These are phyloP conservation scores for Pseudogymnoascus destructans DNA, from an alignment of 2,329 filamentous ascomycete species.

Conservation along the genomic window DNA sequence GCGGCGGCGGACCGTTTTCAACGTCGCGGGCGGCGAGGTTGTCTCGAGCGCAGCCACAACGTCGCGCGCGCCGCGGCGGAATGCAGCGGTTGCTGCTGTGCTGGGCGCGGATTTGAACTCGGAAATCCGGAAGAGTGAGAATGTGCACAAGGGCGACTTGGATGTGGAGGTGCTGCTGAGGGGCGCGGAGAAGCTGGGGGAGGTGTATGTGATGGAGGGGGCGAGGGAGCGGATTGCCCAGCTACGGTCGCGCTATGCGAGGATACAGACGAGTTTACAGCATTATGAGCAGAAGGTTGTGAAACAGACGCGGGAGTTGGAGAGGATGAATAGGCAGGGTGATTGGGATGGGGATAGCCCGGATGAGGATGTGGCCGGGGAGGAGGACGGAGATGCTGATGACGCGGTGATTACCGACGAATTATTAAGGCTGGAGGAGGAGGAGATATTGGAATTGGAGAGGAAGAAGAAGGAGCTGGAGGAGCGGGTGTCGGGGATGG, in stretches of 20 bases:
- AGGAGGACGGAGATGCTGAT: constrained; percentile 42
- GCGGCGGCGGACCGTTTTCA: constrained; percentile 52
- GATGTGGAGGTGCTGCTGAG: constrained; percentile 75
- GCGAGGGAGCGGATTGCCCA: constrained; percentile 62
- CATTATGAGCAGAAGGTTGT: constrained; percentile 72
- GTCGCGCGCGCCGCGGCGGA: constrained; percentile 44
- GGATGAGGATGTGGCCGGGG: constrained; percentile 25
- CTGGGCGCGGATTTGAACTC: constrained; percentile 78
- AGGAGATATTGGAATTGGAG: constrained; percentile 51
- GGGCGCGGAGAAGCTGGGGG: constrained; percentile 81
- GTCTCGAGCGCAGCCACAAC: constrained; percentile 42
- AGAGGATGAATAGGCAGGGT: constrained; percentile 55
- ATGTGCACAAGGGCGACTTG: constrained; percentile 51
- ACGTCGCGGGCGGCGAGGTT: constrained; percentile 45
- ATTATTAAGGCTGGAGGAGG: constrained; percentile 55
- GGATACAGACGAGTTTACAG: constrained; percentile 59
- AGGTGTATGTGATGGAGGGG: constrained; percentile 73
- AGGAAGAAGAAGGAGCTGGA: constrained; percentile 48
- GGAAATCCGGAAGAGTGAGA: constrained; percentile 48
- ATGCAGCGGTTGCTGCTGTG: constrained; percentile 80
- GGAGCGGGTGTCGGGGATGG: constrained; percentile 53
- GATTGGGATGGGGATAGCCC: constrained; percentile 39
- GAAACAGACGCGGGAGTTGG: constrained; percentile 61
- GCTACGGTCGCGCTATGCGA: constrained; percentile 57
- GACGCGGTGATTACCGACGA: constrained; percentile 58